Evolutionary conservation across 139 green algal genomes (phyloP), one percentile per base, ranked within the genome.

Genomic region (Picochlorum sp.): DNA sequence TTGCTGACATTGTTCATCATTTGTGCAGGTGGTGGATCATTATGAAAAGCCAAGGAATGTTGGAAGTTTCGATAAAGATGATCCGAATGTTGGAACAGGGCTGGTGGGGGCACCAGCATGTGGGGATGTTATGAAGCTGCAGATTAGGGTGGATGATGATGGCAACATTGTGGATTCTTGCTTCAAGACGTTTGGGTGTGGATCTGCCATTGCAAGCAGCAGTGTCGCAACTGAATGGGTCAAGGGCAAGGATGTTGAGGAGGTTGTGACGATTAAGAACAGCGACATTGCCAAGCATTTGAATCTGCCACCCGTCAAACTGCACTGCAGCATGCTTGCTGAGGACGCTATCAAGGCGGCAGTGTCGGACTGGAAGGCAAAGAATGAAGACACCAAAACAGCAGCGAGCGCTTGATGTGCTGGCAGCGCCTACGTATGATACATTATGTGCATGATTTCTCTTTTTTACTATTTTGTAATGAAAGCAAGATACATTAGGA

Each of bases 121-220:
- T 59, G 94, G 94, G n/a, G 94, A 99, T 62, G 94, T 99, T 4
- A 99, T 99, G 94, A 99, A 99, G 83, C 83, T 98, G 59, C 94
- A 99, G 73, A 97, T 99, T 68, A 92, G 73, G 65, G 80, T 89
- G 16, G 88, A 95, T 47, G 88, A 92, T 7, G 49, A 91, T 24
- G 91, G 91, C 49, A 94, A 83, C 76, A 98, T 99, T 61, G 66
- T 92, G 18, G 94, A 99, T 66, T 91, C 87, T 9, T 93, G 86
- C 73, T 99, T 99, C 79, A 99, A 99, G 80, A 99, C 94, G 2
- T 99, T 99, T 81, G 94, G 94, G 30, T 99, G 94, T 65, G 94
- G 92, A 14, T 95, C 84, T 4, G 94, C 94, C 20, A 99, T 99
- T 66, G 94, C 94, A 37, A 90, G 77, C 71, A 95, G 85, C 74